Conservation (phyloP, 306 rosid genomes). For the Mimosa bimucronata region DNA sequence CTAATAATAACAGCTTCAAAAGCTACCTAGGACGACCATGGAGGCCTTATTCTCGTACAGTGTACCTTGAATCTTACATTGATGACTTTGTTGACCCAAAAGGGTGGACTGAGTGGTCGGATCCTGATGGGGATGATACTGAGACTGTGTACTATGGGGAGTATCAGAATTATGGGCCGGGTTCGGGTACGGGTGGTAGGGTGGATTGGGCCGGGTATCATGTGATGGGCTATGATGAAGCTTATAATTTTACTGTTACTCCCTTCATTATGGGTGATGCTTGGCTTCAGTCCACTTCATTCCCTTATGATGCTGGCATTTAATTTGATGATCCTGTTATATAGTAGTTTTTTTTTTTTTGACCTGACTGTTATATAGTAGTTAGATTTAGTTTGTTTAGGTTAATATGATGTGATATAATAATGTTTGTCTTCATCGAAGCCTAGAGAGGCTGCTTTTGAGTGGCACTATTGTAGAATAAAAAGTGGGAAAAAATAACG, state of each 20-base stretch:
- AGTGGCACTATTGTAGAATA: not conserved
- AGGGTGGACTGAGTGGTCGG: constrained; percentile 71
- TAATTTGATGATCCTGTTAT: constrained; percentile 6
- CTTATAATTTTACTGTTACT: constrained; percentile 60
- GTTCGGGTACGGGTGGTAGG: constrained; percentile 54
- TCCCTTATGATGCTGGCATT: constrained; percentile 74
- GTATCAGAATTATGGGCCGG: constrained; percentile 70
- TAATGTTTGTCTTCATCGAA: not conserved
- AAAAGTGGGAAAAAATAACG: not conserved
- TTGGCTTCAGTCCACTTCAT: constrained; percentile 76
- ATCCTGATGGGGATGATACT: constrained; percentile 26
- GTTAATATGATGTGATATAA: not conserved
- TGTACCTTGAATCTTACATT: constrained; percentile 58
- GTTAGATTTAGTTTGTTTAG: not conserved
- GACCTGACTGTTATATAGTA: no score
- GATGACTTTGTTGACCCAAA: constrained; percentile 61
- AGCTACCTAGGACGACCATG: constrained; percentile 86
- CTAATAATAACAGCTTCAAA: constrained; percentile 36
- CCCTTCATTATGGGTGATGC: constrained; percentile 64
- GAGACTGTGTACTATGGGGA: constrained; percentile 76
- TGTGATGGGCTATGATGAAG: constrained; percentile 64
- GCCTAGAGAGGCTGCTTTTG: not conserved
- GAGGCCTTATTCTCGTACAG: constrained; percentile 64
- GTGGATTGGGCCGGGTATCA: constrained; percentile 68
- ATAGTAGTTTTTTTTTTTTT: no score